A percentile compares a stretch with the other conserved stretches of the same genome.
These are phyloP conservation scores for Fusarium marasasianum DNA, from an alignment of 2,329 filamentous ascomycete genomes.

Conservation along the genomic window DNA sequence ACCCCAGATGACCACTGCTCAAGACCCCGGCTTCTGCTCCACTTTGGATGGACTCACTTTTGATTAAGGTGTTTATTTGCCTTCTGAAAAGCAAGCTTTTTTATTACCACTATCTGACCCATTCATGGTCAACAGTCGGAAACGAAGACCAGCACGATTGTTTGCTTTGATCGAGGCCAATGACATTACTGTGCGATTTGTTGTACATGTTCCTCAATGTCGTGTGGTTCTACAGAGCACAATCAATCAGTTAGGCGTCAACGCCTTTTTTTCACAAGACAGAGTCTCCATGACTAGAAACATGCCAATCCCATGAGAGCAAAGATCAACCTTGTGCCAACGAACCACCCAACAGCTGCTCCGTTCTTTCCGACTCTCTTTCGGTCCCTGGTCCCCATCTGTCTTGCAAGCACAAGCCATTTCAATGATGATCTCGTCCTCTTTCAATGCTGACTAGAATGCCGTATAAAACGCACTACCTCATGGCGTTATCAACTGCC, in stretches of 20 bases:
- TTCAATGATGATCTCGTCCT: slow-evolving; percentile 5
- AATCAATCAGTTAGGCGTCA: slow-evolving; percentile 19
- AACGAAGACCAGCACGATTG: neutral
- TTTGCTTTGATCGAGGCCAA: neutral
- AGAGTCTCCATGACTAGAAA: slow-evolving; percentile 1
- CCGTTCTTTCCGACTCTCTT: slow-evolving; percentile 4
- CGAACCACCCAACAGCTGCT: slow-evolving; percentile 11
- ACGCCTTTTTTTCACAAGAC: neutral
- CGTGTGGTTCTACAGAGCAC: neutral
- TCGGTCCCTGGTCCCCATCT: neutral
- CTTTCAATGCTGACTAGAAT: slow-evolving; percentile 8
- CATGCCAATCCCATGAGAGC: neutral
- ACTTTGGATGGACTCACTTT: slow-evolving; percentile 35
- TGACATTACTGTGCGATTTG: neutral
- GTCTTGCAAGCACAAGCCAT: slow-evolving; percentile 11
- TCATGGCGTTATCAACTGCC: slow-evolving; percentile 19
- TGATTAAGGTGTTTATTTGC: slow-evolving; percentile 28
- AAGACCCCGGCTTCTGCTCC: slow-evolving; percentile 24
- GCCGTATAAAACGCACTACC: slow-evolving; percentile 5
- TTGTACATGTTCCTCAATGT: neutral
- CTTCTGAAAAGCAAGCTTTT: slow-evolving; percentile 18
- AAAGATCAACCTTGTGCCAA: slow-evolving; percentile 17
- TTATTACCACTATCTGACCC: neutral
- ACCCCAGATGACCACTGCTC: slow-evolving; percentile 38
- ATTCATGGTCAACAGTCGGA: neutral